phyloP scores from a whole-genome alignment of 352 stramenopile genomes.

The Globisporangium emineosum region DNA sequence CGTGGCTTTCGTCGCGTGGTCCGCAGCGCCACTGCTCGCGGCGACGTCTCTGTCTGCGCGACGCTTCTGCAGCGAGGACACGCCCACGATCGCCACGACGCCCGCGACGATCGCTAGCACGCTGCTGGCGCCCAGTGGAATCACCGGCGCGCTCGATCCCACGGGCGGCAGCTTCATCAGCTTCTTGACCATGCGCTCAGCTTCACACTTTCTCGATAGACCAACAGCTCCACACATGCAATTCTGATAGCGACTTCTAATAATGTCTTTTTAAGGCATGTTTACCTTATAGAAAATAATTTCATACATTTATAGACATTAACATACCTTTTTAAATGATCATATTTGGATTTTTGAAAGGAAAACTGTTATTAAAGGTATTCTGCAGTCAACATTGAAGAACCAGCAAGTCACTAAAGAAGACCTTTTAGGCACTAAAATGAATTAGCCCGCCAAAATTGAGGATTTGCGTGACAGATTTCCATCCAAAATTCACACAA shows the following conservation, averaged over 20 bases:
- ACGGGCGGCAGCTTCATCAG: conserved; percentile 36
- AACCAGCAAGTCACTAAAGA: too few relatives aligned
- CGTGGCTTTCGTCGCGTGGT: not conserved
- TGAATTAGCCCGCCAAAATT: not conserved
- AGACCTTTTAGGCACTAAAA: too few relatives aligned
- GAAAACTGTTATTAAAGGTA: too few relatives aligned
- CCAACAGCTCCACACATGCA: too few relatives aligned
- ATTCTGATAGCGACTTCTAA: too few relatives aligned
- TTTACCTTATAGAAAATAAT: too few relatives aligned
- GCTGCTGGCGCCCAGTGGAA: conserved; percentile 32
- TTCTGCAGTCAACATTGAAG: too few relatives aligned
- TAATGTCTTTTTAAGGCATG: too few relatives aligned
- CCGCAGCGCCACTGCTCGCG: not conserved
- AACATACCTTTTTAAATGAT: too few relatives aligned
- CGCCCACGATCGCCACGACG: conserved; percentile 39
- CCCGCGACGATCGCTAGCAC: conserved; percentile 38
- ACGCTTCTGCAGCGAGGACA: conserved; percentile 44
- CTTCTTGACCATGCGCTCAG: conserved; percentile 36
- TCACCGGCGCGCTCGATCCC: conserved; percentile 20
- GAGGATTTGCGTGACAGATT: not conserved
- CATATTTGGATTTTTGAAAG: too few relatives aligned
- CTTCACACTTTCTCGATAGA: not conserved
- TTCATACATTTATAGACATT: too few relatives aligned
- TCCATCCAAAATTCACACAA: not conserved
- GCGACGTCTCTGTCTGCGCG: conserved; percentile 2